These are phyloP conservation scores for Cytospora piceae DNA, from an alignment of 2,329 filamentous ascomycete species.

Conservation along the genomic window DNA sequence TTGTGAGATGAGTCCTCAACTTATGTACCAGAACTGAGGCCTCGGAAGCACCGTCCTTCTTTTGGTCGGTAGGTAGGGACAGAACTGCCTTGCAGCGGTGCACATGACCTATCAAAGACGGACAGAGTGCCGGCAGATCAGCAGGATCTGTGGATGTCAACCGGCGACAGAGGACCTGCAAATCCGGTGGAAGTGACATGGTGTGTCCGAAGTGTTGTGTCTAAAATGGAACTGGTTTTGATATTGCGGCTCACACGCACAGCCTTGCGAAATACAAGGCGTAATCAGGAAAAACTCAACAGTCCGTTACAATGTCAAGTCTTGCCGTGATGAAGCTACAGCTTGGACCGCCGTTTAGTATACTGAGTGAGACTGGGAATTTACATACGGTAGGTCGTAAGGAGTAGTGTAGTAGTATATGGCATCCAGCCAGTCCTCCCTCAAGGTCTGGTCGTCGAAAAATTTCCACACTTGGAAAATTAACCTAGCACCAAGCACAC, in stretches of 20 bases:
- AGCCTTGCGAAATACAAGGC: constrained; percentile 6
- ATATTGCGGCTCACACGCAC: constrained; percentile 3
- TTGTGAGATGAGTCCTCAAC: constrained; percentile 76
- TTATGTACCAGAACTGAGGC: constrained; percentile 75
- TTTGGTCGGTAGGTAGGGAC: constrained; percentile 63
- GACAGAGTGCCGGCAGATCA: constrained; percentile 74
- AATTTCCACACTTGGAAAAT: constrained; percentile 2
- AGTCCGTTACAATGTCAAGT: background rate
- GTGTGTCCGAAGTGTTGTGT: background rate
- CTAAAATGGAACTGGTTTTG: background rate
- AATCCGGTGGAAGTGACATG: constrained; percentile 56
- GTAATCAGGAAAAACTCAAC: background rate
- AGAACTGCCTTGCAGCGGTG: constrained; percentile 63
- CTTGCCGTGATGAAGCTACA: background rate
- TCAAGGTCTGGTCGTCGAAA: background rate
- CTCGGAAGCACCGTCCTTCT: constrained; percentile 67
- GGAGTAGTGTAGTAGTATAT: background rate
- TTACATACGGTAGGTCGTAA: background rate
- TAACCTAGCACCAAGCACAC: background rate
- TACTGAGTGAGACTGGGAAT: background rate
- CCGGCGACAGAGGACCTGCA: constrained; percentile 68
- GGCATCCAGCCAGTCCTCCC: background rate
- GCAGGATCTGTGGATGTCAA: constrained; percentile 72
- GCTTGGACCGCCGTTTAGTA: background rate
- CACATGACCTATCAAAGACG: constrained; percentile 67